A percentile compares a stretch with the other conserved stretches of the same genome.
These are phyloP conservation scores for Sporothrix variecibatus DNA, from an alignment of 2,329 filamentous ascomycete genomes.

Conservation along the genomic window DNA sequence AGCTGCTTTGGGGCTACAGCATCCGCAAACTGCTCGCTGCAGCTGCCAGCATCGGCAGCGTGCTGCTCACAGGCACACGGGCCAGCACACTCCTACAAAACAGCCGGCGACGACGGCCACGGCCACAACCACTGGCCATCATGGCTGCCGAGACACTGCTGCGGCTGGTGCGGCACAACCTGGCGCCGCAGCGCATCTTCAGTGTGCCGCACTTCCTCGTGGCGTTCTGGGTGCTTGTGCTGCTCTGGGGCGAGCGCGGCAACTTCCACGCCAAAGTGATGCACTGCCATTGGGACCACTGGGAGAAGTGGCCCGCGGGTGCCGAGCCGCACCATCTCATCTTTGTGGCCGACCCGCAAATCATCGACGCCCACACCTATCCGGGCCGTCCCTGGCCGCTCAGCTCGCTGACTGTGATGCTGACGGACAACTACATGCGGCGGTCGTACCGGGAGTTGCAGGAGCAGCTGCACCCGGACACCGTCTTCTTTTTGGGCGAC, in stretches of 20 bases:
- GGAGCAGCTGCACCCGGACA: constrained; percentile 75
- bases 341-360: constrained; percentile 85
- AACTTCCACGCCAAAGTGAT: constrained; percentile 71
- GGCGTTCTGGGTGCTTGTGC: constrained; percentile 70
- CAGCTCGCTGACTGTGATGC: constrained; percentile 52
- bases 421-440: constrained; percentile 89
- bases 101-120: not conserved
- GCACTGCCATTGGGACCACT: constrained; percentile 77
- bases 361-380: constrained; percentile 94
- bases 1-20: constrained; percentile 38
- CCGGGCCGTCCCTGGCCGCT: constrained; percentile 71
- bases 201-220: constrained; percentile 69
- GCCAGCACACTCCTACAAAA: constrained; percentile 28
- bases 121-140: constrained; percentile 34
- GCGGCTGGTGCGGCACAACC: constrained; percentile 46
- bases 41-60: not conserved
- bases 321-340: constrained; percentile 81
- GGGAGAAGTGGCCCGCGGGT: constrained; percentile 86
- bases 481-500: constrained; percentile 87
- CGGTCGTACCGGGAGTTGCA: constrained; percentile 82
- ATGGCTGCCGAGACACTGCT: constrained; percentile 19
- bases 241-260: constrained; percentile 85
- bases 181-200: constrained; percentile 54
- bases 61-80: constrained; percentile 23
- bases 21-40: not conserved